phyloP scores from a whole-genome alignment of 2,329 filamentous ascomycete species.

The Trichoderma pleuroti region DNA sequence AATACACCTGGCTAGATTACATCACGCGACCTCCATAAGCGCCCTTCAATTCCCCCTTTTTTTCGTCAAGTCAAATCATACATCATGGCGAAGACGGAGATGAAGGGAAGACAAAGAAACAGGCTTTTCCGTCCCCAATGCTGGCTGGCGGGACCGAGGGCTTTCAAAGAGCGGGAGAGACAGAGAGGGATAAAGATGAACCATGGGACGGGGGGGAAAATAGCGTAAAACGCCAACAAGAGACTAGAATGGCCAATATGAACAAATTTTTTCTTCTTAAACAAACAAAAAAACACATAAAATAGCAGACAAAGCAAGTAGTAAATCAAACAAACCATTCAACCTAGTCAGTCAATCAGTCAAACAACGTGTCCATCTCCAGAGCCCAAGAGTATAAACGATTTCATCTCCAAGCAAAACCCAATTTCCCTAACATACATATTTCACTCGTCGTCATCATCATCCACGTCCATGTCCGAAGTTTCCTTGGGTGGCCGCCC shows the following conservation, averaged over 20 bases:
- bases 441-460: constrained; percentile 25
- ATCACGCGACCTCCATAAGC: background rate
- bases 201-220: background rate
- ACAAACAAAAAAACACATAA: background rate
- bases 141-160: background rate
- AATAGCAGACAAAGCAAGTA: background rate
- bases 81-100: background rate
- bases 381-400: background rate
- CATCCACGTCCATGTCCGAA: constrained; percentile 37
- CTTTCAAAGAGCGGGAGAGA: background rate
- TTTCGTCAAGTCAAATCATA: background rate
- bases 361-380: background rate
- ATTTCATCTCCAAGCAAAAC: constrained; percentile 10
- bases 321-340: background rate
- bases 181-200: background rate
- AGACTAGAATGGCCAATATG: background rate
- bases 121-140: background rate
- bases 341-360: background rate
- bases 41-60: background rate
- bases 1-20: background rate
- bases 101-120: background rate
- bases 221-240: background rate
- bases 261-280: background rate
- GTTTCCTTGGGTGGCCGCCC: constrained; percentile 27
- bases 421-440: constrained; percentile 10